phyloP scores from a whole-genome alignment of 2,329 filamentous ascomycete species.

The Sporothrix schenckii region DNA sequence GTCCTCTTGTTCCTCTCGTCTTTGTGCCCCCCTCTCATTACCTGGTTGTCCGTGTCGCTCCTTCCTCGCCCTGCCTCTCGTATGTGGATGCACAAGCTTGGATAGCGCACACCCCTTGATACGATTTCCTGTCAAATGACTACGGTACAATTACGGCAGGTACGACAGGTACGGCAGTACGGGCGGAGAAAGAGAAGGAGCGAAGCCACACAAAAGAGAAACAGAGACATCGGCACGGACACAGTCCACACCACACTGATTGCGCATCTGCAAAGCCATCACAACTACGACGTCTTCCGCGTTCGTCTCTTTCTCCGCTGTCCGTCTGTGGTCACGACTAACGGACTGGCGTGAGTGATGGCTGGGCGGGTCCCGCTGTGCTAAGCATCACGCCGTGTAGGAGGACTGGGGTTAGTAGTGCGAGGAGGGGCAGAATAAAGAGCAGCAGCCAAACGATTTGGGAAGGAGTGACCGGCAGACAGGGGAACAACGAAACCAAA shows the following conservation, averaged over 20 bases:
- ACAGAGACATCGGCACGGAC: neutral
- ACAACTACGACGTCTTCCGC: neutral
- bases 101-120: neutral
- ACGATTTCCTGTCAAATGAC: neutral
- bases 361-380: neutral
- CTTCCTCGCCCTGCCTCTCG: constrained; percentile 7
- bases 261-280: neutral
- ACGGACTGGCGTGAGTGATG: neutral
- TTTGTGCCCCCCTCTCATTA: neutral
- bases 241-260: neutral
- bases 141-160: neutral
- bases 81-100: constrained; percentile 20
- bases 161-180: neutral
- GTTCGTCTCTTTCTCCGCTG: neutral
- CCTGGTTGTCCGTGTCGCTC: neutral
- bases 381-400: constrained; percentile 22
- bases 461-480: neutral
- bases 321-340: neutral
- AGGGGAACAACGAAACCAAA: neutral
- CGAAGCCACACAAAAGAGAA: neutral
- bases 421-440: neutral
- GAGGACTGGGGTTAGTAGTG: neutral
- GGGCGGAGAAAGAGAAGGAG: neutral
- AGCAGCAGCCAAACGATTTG: neutral
- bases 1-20: neutral